These are phyloP conservation scores for Candida jianshihensis DNA, from an alignment of 805 yeast genomes.

Conservation along the genomic window DNA sequence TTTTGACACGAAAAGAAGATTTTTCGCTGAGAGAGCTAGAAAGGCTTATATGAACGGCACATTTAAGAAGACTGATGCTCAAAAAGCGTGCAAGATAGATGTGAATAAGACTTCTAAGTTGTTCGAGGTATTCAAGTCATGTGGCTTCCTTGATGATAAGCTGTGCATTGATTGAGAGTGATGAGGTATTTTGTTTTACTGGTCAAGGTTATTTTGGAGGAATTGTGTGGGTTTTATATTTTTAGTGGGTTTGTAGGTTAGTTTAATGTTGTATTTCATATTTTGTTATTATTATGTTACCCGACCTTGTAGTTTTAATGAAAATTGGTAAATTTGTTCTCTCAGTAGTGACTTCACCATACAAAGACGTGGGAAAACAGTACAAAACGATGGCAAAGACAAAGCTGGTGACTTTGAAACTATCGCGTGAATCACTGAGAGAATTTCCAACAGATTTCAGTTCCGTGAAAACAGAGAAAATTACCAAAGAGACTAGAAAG, in stretches of 20 bases:
- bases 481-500: not conserved
- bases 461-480: conserved; percentile 6
- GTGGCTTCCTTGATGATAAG: conserved; percentile 84
- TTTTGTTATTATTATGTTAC: no score
- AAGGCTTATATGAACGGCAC: conserved; percentile 64
- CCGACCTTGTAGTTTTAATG: not conserved
- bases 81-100: conserved; percentile 94
- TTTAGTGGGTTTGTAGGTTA: no score
- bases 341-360: no score
- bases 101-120: conserved; percentile 92
- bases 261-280: no score
- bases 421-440: conserved; percentile 1
- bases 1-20: conserved; percentile 65
- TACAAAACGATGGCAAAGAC: conserved; percentile 5
- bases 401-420: conserved; percentile 13
- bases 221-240: no score
- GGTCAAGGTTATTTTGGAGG: no score
- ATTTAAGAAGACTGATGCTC: conserved; percentile 95
- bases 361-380: no score
- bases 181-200: no score
- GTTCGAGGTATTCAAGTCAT: conserved; percentile 83
- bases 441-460: not conserved
- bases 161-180: conserved; percentile 33
- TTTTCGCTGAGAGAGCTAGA: conserved; percentile 83
- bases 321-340: not conserved